Evolutionary conservation across 371 early-diverging fungal genomes (phyloP), one percentile per base, ranked within the genome.

Genomic region (Globomyces sp.): DNA sequence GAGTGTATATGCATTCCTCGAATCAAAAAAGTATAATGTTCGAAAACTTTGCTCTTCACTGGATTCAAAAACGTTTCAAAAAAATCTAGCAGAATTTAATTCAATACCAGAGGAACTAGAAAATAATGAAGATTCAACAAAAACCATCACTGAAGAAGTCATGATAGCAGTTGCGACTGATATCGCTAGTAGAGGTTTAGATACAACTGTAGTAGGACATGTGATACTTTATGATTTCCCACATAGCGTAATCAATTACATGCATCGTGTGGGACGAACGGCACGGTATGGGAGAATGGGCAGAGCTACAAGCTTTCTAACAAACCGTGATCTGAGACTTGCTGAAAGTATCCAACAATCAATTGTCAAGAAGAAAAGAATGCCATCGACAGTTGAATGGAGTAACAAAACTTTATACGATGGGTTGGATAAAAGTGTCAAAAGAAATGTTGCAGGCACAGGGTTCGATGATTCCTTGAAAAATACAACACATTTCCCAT

Each of bases 181-280:
- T 69, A 86, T 96, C 70, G 96, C 93, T 1, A 92, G 95, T 2
- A 81, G 98, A 51, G 98, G 98, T 0, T 77, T 98, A 48, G 97
- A 98, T 71, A 92, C 92, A n/a, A 86, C 87, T 4, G 83, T 84
- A 61, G 95, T 96, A 24, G 87, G 91, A 49, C 93, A 96, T 77
- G 96, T 99, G 36, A 81, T 99, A 11, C 74, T 96, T 63, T 98
- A 90, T 73, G 98, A 99, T 65, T 92, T 98, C 72, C 99, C 99
- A 1, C 87, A 89, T 6, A 91, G 89, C 2, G 88, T 89, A 0
- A 88, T 96, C 24, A 94, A 96, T 74, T 99, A 95, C 75, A 71
- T 98, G 57, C 99, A 99, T 77, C 87, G 99, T n/a, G 88, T 92
- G 0, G 99, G 99, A 0, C 79, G 99, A 42, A 98, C 99, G 0